Conservation (phyloP, 2,329 filamentous ascomycete genomes). For the Colletotrichum cordylinicola region DNA sequence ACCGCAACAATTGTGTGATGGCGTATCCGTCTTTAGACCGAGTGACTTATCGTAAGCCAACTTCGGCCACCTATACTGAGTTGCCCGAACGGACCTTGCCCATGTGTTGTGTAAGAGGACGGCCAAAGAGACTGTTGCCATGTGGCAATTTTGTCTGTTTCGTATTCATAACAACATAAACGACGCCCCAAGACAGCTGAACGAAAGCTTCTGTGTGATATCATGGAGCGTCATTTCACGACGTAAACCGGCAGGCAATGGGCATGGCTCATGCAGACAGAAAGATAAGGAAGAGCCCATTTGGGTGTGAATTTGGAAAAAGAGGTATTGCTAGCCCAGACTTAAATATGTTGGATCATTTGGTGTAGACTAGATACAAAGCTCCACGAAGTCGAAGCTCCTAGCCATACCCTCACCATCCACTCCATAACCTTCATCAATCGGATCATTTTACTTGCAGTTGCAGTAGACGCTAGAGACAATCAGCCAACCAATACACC, state of each 20-base stretch:
- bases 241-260: neutral
- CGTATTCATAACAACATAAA: neutral
- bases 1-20: neutral
- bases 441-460: neutral
- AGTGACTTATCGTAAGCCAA: neutral
- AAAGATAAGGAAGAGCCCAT: neutral
- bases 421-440: neutral
- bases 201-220: accelerated
- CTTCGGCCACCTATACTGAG: neutral
- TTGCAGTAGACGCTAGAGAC: neutral
- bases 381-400: neutral
- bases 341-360: neutral
- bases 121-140: accelerated
- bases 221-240: neutral
- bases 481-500: neutral
- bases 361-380: neutral
- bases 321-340: accelerated
- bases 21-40: accelerated
- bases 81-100: neutral
- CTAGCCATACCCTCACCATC: neutral
- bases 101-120: accelerated
- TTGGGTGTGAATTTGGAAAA: neutral
- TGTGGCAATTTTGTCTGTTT: neutral
- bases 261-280: neutral
- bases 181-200: accelerated